phyloP scores from a whole-genome alignment of 2,329 filamentous ascomycete genomes.

The Sporothrix phasma region DNA sequence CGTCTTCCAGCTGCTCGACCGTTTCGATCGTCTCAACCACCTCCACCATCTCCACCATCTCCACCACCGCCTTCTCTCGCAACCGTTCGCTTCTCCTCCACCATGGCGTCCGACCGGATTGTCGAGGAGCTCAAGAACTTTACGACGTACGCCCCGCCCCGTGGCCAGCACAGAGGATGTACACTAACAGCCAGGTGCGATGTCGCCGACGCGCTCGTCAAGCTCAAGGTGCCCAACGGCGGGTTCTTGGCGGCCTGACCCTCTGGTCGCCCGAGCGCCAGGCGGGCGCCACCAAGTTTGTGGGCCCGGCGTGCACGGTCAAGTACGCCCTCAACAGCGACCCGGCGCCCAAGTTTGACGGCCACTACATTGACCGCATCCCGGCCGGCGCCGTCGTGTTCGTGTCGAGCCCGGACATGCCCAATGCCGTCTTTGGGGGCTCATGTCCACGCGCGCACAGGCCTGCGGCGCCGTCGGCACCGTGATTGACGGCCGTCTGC shows the following conservation, averaged over 20 bases:
- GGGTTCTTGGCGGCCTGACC: constrained; percentile 42
- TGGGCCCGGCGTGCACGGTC: constrained; percentile 46
- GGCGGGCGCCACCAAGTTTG: constrained; percentile 40
- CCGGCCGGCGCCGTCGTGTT: constrained; percentile 39
- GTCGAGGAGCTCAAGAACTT: constrained; percentile 26
- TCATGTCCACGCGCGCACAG: constrained; percentile 42
- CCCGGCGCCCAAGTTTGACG: constrained; percentile 34
- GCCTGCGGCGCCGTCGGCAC: constrained; percentile 36
- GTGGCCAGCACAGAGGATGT: background rate
- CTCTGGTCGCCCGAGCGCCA: constrained; percentile 46
- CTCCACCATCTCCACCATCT: too few relatives aligned
- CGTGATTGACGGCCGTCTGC: constrained; percentile 42
- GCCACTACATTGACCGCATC: constrained; percentile 42
- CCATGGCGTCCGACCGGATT: constrained; percentile 17
- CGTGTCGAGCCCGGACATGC: constrained; percentile 37
- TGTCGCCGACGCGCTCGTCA: constrained; percentile 42
- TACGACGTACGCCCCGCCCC: constrained; percentile 22
- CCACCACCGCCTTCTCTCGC: too few relatives aligned
- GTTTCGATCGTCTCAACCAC: background rate
- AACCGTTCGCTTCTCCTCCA: background rate
- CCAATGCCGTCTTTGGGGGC: constrained; percentile 45
- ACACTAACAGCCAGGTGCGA: constrained; percentile 31
- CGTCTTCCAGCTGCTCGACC: too few relatives aligned
- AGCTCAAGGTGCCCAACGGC: constrained; percentile 38
- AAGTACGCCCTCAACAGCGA: constrained; percentile 39